These are phyloP conservation scores for Aspergillus ibericus DNA, from an alignment of 2,329 filamentous ascomycete genomes.

Conservation along the genomic window DNA sequence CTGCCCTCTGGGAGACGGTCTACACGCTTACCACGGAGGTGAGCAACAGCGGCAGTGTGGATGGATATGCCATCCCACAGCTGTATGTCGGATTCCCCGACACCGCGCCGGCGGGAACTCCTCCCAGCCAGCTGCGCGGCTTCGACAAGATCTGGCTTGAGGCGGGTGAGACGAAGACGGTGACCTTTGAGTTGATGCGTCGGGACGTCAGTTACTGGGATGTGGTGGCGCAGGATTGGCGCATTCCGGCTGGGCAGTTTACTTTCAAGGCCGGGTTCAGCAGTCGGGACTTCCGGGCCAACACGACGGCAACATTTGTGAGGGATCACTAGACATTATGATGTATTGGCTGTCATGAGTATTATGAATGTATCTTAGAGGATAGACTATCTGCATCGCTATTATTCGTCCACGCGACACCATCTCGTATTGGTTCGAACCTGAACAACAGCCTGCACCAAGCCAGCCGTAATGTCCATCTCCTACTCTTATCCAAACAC, in stretches of 20 bases:
- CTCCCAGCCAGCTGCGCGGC: slow-evolving; percentile 58
- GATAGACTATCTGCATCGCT: too few species aligned
- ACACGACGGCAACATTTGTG: not conserved
- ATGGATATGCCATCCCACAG: slow-evolving; percentile 74
- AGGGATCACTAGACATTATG: too few species aligned
- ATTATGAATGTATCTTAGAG: not conserved
- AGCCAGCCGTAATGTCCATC: too few species aligned
- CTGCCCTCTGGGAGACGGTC: slow-evolving; percentile 23
- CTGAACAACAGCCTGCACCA: too few species aligned
- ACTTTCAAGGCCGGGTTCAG: slow-evolving; percentile 17
- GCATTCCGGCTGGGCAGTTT: slow-evolving; percentile 19
- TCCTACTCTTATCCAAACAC: too few species aligned
- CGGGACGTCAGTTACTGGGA: slow-evolving; percentile 69
- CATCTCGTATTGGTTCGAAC: too few species aligned
- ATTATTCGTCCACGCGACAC: too few species aligned
- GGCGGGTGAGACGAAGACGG: slow-evolving; percentile 40
- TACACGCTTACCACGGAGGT: slow-evolving; percentile 57
- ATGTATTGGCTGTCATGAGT: not conserved
- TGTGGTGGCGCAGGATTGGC: slow-evolving; percentile 60
- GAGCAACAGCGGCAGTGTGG: slow-evolving; percentile 67
- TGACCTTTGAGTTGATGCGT: slow-evolving; percentile 56
- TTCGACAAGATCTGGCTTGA: slow-evolving; percentile 57
- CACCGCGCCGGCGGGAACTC: slow-evolving; percentile 33
- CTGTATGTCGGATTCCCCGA: slow-evolving; percentile 27
- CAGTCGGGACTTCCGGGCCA: slow-evolving; percentile 13